Base-by-base conservation (phyloP, 306 rosid species). In the Begonia peltatifolia region DNA sequence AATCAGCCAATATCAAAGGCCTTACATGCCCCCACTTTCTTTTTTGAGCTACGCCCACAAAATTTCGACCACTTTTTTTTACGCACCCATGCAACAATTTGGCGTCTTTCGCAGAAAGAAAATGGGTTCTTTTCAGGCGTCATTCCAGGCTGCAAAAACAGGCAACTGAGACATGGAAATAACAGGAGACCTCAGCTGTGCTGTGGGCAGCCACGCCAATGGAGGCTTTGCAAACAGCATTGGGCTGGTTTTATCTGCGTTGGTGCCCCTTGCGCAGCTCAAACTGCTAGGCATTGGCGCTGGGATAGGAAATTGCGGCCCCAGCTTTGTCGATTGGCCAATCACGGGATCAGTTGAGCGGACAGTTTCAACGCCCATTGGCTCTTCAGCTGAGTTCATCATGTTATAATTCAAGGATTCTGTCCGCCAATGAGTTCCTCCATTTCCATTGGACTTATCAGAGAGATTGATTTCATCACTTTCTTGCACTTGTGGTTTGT, bases 91-190 rank as follows among this genome's bases (percentile, higher is more conserved):
- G 48, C 48, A 44, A 12, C 14, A 2, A 2, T 44, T n/a, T 44
- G 4, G 0, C 48, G 9, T 43, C 4, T 44, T 10, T n/a, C 11
- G 1, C 14, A 1, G 12, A 44, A 10, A 44, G 11, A 7, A 11
- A 1, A 0, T 0, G 14, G n/a, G 14, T n/a, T n/a, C n/a, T 0
- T n/a, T 44, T 60, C 1, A 60, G 51, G 64, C 50, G 38, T 60
- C 64, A 5, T 60, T 72, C 94, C 92, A 87, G 46, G 94, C 72
- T 54, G 90, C 79, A 65, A 81, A 84, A 72, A 87, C 70, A 52
- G 85, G 96, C 73, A 79, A 60, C 53, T 81, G 90, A 63, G 90
- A 75, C 72, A 76, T 55, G 23, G 89, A 61, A 46, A 76, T 64
- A 0, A 71, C 64, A 13, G 72, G 55, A 43, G 82, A 71, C 77